These are phyloP conservation scores for Capronia coronata DNA, from an alignment of 2,329 filamentous ascomycete species.

Conservation along the genomic window DNA sequence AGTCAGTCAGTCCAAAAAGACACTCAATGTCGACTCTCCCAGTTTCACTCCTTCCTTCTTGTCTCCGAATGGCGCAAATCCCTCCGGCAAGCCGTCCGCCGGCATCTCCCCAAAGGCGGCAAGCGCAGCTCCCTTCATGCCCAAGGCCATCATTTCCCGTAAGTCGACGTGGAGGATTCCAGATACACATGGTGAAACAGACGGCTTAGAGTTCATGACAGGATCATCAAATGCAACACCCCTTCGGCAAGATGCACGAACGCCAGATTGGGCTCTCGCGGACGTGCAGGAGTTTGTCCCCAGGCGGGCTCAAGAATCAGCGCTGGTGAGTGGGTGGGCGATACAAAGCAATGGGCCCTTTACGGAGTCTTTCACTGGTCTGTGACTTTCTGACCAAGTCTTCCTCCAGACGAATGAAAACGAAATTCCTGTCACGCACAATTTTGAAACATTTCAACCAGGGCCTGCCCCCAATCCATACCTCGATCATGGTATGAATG, in stretches of 20 bases:
- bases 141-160: conserved; percentile 39
- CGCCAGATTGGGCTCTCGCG: conserved; percentile 41
- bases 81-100: conserved; percentile 16
- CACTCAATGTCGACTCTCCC: conserved; percentile 90
- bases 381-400: too few relatives aligned
- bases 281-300: conserved; percentile 49
- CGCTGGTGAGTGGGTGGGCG: conserved; percentile 46
- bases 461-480: conserved; percentile 62
- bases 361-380: too few relatives aligned
- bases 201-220: conserved; percentile 15
- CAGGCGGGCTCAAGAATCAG: conserved; percentile 45
- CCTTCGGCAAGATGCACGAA: conserved; percentile 36
- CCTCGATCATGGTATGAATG: conserved; percentile 58
- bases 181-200: conserved; percentile 9
- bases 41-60: conserved; percentile 73
- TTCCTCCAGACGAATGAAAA: conserved; percentile 16
- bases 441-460: conserved; percentile 28
- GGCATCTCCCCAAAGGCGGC: conserved; percentile 78
- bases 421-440: conserved; percentile 17
- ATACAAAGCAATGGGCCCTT: too few relatives aligned
- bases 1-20: conserved; percentile 24
- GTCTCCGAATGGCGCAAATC: conserved; percentile 39
- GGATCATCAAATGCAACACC: conserved; percentile 41
- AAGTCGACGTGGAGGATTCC: conserved; percentile 21
- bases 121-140: conserved; percentile 63